Percentiles rank a stretch among this genome's conserved stretches.
These are phyloP conservation scores for Fusarium oxysporum DNA, from an alignment of 2,329 filamentous ascomycete species.

Conservation along the genomic window DNA sequence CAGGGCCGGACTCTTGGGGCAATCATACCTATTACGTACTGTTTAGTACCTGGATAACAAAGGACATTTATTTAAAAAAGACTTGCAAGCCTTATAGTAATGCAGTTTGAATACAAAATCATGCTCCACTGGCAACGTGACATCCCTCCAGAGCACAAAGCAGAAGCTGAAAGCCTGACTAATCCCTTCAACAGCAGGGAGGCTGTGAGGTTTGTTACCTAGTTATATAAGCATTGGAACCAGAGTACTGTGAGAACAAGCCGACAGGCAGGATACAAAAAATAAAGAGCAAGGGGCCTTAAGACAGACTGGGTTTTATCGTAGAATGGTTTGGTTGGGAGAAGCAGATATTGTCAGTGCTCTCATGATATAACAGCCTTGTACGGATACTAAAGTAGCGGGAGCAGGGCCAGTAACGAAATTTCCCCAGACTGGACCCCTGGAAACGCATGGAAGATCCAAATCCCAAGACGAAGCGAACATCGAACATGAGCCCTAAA, in stretches of 20 bases:
- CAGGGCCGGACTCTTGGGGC: neutral
- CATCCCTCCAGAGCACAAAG: neutral
- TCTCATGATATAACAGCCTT: constrained; percentile 8
- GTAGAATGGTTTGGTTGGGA: neutral
- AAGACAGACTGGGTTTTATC: neutral
- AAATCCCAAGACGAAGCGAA: constrained; percentile 14
- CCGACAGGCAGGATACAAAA: neutral
- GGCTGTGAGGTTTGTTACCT: too few species aligned
- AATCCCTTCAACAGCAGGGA: neutral
- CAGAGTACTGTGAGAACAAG: neutral
- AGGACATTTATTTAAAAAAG: neutral
- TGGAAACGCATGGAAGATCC: constrained; percentile 27
- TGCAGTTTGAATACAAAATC: neutral
- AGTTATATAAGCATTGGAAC: neutral
- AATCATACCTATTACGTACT: neutral
- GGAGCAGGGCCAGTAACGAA: constrained; percentile 9
- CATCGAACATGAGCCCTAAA: constrained; percentile 15
- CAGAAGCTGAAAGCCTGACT: neutral
- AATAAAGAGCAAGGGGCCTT: neutral
- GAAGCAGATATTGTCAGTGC: constrained; percentile 3
- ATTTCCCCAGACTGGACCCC: constrained; percentile 36
- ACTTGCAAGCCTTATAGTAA: neutral
- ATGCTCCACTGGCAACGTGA: neutral
- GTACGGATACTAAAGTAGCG: neutral
- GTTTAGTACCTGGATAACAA: neutral